phyloP scores from a whole-genome alignment of 768 basidiomycete species.

The Boletus sp. region DNA sequence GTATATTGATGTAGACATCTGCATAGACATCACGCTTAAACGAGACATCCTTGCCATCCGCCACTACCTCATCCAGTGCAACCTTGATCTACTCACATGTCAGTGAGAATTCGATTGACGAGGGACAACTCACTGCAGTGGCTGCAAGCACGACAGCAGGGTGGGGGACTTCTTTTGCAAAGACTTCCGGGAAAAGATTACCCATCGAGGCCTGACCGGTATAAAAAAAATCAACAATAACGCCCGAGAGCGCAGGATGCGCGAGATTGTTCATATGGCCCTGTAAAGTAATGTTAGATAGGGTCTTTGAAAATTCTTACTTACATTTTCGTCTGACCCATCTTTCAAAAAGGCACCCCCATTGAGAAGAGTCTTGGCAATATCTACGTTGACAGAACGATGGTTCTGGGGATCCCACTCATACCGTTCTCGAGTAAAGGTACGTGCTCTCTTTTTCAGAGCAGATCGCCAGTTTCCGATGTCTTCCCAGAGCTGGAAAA shows the following conservation, averaged over 20 bases:
- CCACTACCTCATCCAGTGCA: not conserved
- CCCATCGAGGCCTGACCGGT: not conserved
- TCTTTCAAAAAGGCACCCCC: not conserved
- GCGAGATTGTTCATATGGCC: slow-evolving; percentile 9
- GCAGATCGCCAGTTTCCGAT: not conserved
- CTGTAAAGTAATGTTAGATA: not conserved
- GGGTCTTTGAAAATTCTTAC: not conserved
- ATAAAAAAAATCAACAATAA: slow-evolving; percentile 11
- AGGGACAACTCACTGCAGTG: not conserved
- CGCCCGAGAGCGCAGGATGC: not conserved
- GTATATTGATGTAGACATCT: not conserved
- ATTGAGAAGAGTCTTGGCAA: not conserved
- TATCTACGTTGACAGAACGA: not conserved
- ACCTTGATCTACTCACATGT: slow-evolving; percentile 4
- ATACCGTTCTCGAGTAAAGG: not conserved
- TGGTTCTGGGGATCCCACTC: not conserved
- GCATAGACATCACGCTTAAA: slow-evolving; percentile 4
- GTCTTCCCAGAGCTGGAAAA: not conserved
- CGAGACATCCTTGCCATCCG: not conserved
- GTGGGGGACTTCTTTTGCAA: not conserved
- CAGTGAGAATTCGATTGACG: too few relatives aligned
- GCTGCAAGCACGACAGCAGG: not conserved
- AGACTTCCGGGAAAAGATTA: slow-evolving; percentile 1
- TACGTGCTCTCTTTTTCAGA: not conserved
- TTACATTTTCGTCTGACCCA: not conserved